Percentiles rank a stretch among this genome's conserved stretches.
Evolutionary conservation across 2,329 filamentous ascomycete genomes (phyloP).

Genomic region (Aspergillus sp.): DNA sequence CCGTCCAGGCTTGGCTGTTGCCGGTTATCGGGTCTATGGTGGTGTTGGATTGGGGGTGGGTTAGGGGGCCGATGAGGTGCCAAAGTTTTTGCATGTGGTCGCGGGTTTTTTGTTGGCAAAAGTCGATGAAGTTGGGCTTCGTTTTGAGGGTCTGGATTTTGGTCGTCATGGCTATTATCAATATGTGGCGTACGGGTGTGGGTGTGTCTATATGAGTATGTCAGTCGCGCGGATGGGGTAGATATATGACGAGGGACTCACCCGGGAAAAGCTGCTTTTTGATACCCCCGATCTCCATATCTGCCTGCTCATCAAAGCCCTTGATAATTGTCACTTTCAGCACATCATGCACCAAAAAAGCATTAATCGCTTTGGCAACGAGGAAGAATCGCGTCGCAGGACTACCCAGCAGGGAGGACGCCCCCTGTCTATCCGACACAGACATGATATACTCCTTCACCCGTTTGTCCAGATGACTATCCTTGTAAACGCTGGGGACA

Average conservation of each 20-base stretch:
- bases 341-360: slow-evolving; percentile 16
- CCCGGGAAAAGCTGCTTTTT: slow-evolving; percentile 12
- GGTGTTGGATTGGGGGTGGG: slow-evolving; percentile 7
- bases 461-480: slow-evolving; percentile 9
- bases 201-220: slow-evolving; percentile 11
- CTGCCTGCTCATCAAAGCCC: slow-evolving; percentile 17
- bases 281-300: slow-evolving; percentile 16
- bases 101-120: slow-evolving; percentile 13
- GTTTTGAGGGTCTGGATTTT: slow-evolving; percentile 14
- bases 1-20: slow-evolving; percentile 11
- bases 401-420: slow-evolving; percentile 16
- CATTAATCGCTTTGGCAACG: slow-evolving; percentile 24
- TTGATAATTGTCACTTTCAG: slow-evolving; percentile 17
- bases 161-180: slow-evolving; percentile 13
- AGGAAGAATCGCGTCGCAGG: slow-evolving; percentile 15
- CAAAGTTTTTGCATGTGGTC: slow-evolving; percentile 15
- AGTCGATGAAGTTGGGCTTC: slow-evolving; percentile 18
- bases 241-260: slow-evolving; percentile 6
- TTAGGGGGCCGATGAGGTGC: slow-evolving; percentile 16
- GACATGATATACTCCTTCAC: slow-evolving; percentile 17
- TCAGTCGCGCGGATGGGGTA: neutral
- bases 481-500: slow-evolving; percentile 8
- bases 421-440: slow-evolving; percentile 8
- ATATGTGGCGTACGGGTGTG: slow-evolving; percentile 10
- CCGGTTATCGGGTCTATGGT: neutral